Evolutionary conservation across 495 filamentous ascomycete species (phyloP), one percentile per base, ranked within the genome.

Genomic region (Evansstolkia leycettana): DNA sequence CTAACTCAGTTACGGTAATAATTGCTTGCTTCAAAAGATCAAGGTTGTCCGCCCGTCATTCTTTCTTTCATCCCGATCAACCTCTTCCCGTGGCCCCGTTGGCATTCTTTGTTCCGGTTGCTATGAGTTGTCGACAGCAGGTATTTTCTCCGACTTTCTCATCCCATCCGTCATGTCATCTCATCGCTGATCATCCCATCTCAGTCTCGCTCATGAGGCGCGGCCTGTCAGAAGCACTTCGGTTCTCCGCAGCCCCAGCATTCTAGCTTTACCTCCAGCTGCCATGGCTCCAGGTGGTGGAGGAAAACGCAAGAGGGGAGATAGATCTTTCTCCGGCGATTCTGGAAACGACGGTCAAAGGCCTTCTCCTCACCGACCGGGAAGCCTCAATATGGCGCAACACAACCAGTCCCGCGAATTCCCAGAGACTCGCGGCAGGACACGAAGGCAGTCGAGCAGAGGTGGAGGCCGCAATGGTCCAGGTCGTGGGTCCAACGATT

Each of bases 351-450:
- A 76, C 43, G 54, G 55, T 28, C 49, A 54, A 37, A 64, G 76
- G 42, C 74, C 76, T 33, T 80, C 77, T 37, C 76, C 77, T 34
- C 73, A 82, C 60, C 69, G 74, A 25, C 76, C 77, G 26, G 66
- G 71, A 33, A 70, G 70, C 34, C 47, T 77, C 41, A 59, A 62
- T 45, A 64, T 77, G 49, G 76, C 72, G 35, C 72, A 77, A 46
- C 66, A 76, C 30, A 51, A 45, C 33, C 51, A 54, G 16, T 39
- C 51, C 26, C 58, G 57, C 35, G 67, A 70, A 11, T 51, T 56
- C 6, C 52, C 61, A 42, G 61, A 71, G 26, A 37, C 58, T 37
- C 65, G 69, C 14, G 58, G 66, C 18, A 51, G 58, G 2, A 45
- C 55, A 28, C 58, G 67, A 30, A 52, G 70, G 39, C 55, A 52